A percentile compares a stretch with the other conserved stretches of the same genome.
These are phyloP conservation scores for Pugionium dolabratum DNA, from an alignment of 345 rosid species.

Conservation along the genomic window DNA sequence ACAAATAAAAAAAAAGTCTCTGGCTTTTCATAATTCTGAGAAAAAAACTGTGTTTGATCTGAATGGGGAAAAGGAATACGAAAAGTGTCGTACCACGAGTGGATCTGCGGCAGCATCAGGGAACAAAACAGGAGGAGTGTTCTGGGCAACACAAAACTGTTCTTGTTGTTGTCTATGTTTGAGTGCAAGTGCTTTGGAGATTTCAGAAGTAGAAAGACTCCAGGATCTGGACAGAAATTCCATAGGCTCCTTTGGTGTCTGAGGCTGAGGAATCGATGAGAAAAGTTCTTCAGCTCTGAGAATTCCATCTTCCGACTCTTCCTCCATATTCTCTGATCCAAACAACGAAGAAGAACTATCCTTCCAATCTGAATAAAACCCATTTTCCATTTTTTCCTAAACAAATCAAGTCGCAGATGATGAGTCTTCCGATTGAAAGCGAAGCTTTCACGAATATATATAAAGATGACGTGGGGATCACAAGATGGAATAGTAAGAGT, in stretches of 20 bases:
- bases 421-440: background rate
- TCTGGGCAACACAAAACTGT: slow-evolving; percentile 38
- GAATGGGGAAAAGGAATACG: background rate
- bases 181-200: slow-evolving; percentile 84
- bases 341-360: slow-evolving; percentile 40
- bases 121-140: slow-evolving; percentile 34
- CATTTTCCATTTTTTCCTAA: slow-evolving; percentile 54
- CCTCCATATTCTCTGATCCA: slow-evolving; percentile 57
- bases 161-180: slow-evolving; percentile 57
- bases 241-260: slow-evolving; percentile 89
- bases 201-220: slow-evolving; percentile 89
- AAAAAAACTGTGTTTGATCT: background rate
- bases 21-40: slow-evolving; percentile 14
- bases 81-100: slow-evolving; percentile 44
- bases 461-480: slow-evolving; percentile 31
- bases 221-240: slow-evolving; percentile 93
- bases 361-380: slow-evolving; percentile 50
- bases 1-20: slow-evolving; percentile 4
- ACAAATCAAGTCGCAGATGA: background rate
- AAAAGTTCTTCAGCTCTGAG: slow-evolving; percentile 38
- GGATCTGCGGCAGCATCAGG: slow-evolving; percentile 49
- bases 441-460: background rate
- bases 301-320: slow-evolving; percentile 48
- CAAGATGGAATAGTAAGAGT: slow-evolving; percentile 17
- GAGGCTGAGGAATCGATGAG: slow-evolving; percentile 68